Percentiles rank a stretch among this genome's conserved stretches.
These are phyloP conservation scores for Kodamaea nitidulidarum DNA, from an alignment of 805 yeast species.

Conservation along the genomic window DNA sequence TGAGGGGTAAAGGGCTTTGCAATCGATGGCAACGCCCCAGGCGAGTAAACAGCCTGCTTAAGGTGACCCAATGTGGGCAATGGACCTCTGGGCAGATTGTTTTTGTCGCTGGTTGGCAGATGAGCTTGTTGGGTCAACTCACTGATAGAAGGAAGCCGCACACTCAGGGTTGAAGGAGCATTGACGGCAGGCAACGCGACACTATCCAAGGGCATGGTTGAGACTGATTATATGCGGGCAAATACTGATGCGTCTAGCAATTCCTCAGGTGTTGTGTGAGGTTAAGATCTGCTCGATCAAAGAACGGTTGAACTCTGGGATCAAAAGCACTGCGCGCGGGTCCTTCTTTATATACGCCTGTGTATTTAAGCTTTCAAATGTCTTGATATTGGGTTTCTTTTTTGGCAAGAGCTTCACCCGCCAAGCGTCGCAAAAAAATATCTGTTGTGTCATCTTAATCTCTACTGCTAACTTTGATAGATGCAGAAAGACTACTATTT, in stretches of 20 bases:
- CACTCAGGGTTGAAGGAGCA: slow-evolving; percentile 8
- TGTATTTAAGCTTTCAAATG: slow-evolving; percentile 5
- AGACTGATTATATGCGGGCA: not conserved
- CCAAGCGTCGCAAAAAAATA: not conserved
- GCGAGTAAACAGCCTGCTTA: not conserved
- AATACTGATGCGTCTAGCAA: not conserved
- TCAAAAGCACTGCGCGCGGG: not conserved
- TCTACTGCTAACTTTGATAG: slow-evolving; percentile 1
- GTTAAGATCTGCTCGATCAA: no score
- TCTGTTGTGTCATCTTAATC: not conserved
- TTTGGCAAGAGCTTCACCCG: slow-evolving; percentile 4
- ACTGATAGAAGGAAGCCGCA: slow-evolving; percentile 14
- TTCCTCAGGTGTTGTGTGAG: no score
- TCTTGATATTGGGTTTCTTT: slow-evolving; percentile 1
- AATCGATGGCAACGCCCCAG: not conserved
- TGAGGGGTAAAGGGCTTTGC: not conserved
- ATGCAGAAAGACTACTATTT: slow-evolving; percentile 1
- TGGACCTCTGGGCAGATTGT: slow-evolving; percentile 5
- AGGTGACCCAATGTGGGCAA: slow-evolving; percentile 5
- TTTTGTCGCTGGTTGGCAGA: slow-evolving; percentile 5
- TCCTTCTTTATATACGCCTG: slow-evolving; percentile 1
- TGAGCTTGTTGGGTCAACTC: slow-evolving; percentile 12
- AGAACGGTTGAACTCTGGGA: no score
- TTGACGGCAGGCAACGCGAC: slow-evolving; percentile 7
- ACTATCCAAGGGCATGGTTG: slow-evolving; percentile 3